Evolutionary conservation across 2,329 filamentous ascomycete genomes (phyloP).

Genomic region (Xenoacremonium recifei): DNA sequence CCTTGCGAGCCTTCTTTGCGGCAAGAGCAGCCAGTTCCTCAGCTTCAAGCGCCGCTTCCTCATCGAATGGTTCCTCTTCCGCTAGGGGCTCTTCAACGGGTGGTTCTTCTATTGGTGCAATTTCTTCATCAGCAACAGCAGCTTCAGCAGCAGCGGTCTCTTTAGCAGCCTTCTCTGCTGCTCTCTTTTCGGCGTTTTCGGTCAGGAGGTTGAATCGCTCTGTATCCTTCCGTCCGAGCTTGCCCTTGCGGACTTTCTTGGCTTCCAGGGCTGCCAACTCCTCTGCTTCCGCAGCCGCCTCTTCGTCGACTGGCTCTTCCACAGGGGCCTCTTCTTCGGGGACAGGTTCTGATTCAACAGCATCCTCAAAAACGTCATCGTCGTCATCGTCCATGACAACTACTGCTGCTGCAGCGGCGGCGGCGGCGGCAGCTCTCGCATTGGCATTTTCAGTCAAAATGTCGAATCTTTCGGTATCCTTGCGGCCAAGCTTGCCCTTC

Average conservation of each 20-base stretch:
- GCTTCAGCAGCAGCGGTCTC: conserved; percentile 30
- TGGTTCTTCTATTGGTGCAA: conserved; percentile 26
- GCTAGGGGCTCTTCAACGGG: conserved; percentile 12
- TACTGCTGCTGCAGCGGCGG: conserved; percentile 18
- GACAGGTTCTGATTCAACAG: conserved; percentile 3
- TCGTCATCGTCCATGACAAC: too few relatives aligned
- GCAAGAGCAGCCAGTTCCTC: conserved; percentile 26
- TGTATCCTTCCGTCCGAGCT: conserved; percentile 43
- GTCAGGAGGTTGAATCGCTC: conserved; percentile 41
- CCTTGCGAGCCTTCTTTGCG: conserved; percentile 35
- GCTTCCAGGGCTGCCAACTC: conserved; percentile 41
- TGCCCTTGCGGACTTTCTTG: conserved; percentile 51
- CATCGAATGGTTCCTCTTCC: conserved; percentile 8
- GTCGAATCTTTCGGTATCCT: conserved; percentile 19
- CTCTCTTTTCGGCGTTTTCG: conserved; percentile 32
- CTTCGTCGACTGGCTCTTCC: neutral
- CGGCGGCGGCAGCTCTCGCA: conserved; percentile 22
- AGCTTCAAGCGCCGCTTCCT: conserved; percentile 16
- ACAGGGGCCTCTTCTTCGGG: neutral
- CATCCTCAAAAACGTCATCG: neutral
- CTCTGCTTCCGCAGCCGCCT: conserved; percentile 8
- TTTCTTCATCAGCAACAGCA: conserved; percentile 20
- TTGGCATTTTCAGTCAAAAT: conserved; percentile 16
- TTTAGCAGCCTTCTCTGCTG: conserved; percentile 33
- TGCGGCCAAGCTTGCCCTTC: conserved; percentile 22